Percentiles rank a stretch among this genome's conserved stretches.
Evolutionary conservation across 148 eudicot species (phyloP).

Genomic region (Beta vulgaris): DNA sequence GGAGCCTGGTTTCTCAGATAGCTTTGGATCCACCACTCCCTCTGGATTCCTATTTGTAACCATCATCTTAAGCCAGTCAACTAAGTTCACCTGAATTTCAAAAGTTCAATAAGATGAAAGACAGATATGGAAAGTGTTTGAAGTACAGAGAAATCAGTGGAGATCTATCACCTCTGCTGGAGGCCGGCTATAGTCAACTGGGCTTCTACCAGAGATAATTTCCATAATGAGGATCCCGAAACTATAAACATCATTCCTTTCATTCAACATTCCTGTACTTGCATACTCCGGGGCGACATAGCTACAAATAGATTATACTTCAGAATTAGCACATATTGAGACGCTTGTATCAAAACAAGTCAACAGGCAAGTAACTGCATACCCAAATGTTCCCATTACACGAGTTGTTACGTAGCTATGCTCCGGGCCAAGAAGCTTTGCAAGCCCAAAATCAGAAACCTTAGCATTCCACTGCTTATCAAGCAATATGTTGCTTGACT

Average conservation of each 20-base stretch:
- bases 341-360: background rate
- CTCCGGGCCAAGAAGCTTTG: conserved; percentile 66
- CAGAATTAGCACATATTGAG: conserved; percentile 2
- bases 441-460: conserved; percentile 76
- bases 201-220: conserved; percentile 62
- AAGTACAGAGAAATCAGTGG: background rate
- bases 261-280: conserved; percentile 75
- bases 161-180: conserved; percentile 70
- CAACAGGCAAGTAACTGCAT: background rate
- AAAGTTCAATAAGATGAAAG: conserved; percentile 10
- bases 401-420: conserved; percentile 61
- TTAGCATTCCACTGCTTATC: conserved; percentile 69
- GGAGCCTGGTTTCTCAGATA: conserved; percentile 53
- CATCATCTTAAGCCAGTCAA: conserved; percentile 74
- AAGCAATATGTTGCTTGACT: conserved; percentile 69
- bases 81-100: conserved; percentile 55
- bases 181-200: conserved; percentile 64
- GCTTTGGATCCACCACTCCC: conserved; percentile 67
- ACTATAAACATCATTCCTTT: conserved; percentile 73
- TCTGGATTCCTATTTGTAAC: conserved; percentile 56
- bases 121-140: background rate
- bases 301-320: conserved; percentile 31
- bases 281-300: conserved; percentile 87
- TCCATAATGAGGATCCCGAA: conserved; percentile 77
- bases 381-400: conserved; percentile 87